Percentiles rank a stretch among this genome's conserved stretches.
phyloP scores from a whole-genome alignment of 352 stramenopile genomes.

The Lagenidium sp. region DNA sequence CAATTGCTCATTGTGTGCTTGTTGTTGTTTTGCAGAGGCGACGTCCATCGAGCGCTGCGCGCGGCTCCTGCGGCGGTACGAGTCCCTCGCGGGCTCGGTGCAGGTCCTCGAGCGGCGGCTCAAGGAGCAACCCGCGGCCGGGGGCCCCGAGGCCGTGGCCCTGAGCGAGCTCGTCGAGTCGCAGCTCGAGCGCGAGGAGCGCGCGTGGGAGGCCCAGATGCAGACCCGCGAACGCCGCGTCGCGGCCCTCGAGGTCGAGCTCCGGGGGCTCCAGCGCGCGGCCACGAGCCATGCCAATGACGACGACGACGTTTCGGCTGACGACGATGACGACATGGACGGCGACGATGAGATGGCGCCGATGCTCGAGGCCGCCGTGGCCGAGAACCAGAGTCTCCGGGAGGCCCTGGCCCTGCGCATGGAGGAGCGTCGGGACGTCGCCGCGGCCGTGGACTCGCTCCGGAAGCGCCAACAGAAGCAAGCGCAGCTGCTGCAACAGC shows the following conservation, averaged over 20 bases:
- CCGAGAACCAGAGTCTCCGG: constrained; percentile 15
- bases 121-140: constrained; percentile 2
- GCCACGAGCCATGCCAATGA: too few relatives aligned
- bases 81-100: constrained; percentile 23
- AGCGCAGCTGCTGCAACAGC: too few relatives aligned
- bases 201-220: constrained; percentile 50
- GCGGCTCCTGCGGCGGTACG: constrained; percentile 20
- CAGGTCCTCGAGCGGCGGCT: constrained; percentile 19
- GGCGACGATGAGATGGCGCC: constrained; percentile 15
- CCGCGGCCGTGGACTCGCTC: constrained; percentile 32
- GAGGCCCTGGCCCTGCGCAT: constrained; percentile 33
- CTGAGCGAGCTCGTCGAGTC: constrained; percentile 38
- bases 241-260: constrained; percentile 34
- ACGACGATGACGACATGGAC: constrained; percentile 9
- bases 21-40: not conserved
- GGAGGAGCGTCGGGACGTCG: constrained; percentile 44
- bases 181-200: constrained; percentile 38
- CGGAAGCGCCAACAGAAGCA: constrained; percentile 21
- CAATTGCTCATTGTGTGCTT: too few relatives aligned
- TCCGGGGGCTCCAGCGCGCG: constrained; percentile 23
- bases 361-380: constrained; percentile 4
- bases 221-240: constrained; percentile 29
- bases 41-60: not conserved
- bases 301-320: not conserved
- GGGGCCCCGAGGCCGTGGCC: constrained; percentile 19